phyloP scores from a whole-genome alignment of 176 grass and related monocot genomes.

The Avena eriantha region DNA sequence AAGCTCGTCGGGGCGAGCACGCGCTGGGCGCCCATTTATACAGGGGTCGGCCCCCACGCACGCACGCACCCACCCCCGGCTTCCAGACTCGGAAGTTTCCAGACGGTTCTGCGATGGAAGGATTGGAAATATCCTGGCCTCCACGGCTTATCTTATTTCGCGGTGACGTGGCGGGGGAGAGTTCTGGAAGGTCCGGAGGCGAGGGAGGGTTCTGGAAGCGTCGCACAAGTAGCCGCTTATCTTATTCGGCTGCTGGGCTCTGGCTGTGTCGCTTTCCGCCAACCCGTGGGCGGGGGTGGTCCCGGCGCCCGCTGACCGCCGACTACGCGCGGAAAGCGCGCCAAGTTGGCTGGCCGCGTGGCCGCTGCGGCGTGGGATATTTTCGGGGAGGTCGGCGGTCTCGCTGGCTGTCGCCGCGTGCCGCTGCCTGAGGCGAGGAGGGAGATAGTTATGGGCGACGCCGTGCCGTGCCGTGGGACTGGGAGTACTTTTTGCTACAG shows the following conservation, averaged over 20 bases:
- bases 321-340: neutral
- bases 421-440: neutral
- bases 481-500: neutral
- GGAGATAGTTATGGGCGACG: neutral
- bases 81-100: conserved; percentile 42
- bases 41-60: conserved; percentile 26
- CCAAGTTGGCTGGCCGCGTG: conserved; percentile 23
- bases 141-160: conserved; percentile 24
- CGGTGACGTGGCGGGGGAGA: conserved; percentile 43
- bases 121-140: neutral
- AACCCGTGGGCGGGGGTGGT: neutral
- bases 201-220: conserved; percentile 54
- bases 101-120: conserved; percentile 46
- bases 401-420: neutral
- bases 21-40: conserved; percentile 42
- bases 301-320: conserved; percentile 1
- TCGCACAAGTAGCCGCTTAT: conserved; percentile 26
- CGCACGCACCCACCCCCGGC: neutral
- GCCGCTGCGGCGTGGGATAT: neutral
- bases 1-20: neutral
- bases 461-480: neutral
- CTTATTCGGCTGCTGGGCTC: neutral
- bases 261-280: conserved; percentile 20
- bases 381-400: conserved; percentile 24
- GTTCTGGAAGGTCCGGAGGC: conserved; percentile 44